phyloP scores from a whole-genome alignment of 2,329 filamentous ascomycete genomes.

The Neurospora sp. region DNA sequence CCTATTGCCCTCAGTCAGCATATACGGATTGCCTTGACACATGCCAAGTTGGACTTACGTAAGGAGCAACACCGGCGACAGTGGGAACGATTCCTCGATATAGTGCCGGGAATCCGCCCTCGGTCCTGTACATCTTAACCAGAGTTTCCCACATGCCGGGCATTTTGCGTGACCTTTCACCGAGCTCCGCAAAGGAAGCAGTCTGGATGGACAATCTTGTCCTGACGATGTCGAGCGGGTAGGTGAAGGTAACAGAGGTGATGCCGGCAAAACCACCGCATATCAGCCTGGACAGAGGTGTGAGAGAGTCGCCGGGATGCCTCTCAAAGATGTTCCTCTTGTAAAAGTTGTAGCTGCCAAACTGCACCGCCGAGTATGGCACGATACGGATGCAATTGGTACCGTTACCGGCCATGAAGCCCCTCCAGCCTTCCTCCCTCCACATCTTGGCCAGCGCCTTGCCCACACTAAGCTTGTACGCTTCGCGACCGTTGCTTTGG shows the following conservation, averaged over 20 bases:
- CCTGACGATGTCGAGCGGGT: slow-evolving; percentile 94
- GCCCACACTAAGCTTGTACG: slow-evolving; percentile 86
- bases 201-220: slow-evolving; percentile 95
- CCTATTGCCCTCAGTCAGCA: slow-evolving; percentile 35
- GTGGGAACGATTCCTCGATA: slow-evolving; percentile 93
- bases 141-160: slow-evolving; percentile 91
- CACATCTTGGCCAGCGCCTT: slow-evolving; percentile 92
- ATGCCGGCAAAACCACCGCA: slow-evolving; percentile 90
- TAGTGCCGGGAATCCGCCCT: slow-evolving; percentile 77
- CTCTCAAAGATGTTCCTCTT: slow-evolving; percentile 77
- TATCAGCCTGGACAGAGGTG: slow-evolving; percentile 65
- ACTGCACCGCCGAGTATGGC: slow-evolving; percentile 95
- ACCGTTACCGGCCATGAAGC: slow-evolving; percentile 96
- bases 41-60: slow-evolving; percentile 43
- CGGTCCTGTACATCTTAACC: slow-evolving; percentile 75
- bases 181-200: slow-evolving; percentile 80
- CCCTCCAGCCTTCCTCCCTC: slow-evolving; percentile 90
- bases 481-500: slow-evolving; percentile 79
- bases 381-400: slow-evolving; percentile 98
- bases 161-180: slow-evolving; percentile 53
- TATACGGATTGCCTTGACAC: not conserved
- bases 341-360: slow-evolving; percentile 96
- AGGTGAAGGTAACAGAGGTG: slow-evolving; percentile 90
- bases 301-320: slow-evolving; percentile 63
- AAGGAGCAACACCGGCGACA: slow-evolving; percentile 89